A percentile compares a stretch with the other conserved stretches of the same genome.
Evolutionary conservation across 495 filamentous ascomycete genomes (phyloP).

Genomic region (Viridothelium virens): DNA sequence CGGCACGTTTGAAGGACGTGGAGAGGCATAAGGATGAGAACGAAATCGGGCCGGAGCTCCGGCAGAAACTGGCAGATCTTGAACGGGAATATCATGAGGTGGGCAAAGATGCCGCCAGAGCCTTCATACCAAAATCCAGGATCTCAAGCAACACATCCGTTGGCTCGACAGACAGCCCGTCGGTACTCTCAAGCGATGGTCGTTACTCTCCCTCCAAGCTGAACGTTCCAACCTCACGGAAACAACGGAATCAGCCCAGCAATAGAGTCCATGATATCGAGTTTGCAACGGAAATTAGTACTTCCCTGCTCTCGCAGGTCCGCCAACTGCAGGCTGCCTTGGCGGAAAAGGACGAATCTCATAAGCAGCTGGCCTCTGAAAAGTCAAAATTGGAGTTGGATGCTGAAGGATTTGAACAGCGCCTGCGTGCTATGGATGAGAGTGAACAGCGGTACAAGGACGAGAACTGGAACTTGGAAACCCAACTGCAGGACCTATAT

Average conservation of each 20-base stretch:
- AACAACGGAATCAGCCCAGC: conserved; percentile 80
- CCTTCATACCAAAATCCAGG: conserved; percentile 78
- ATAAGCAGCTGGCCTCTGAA: conserved; percentile 65
- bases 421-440: conserved; percentile 75
- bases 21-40: conserved; percentile 68
- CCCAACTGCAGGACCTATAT: conserved; percentile 72
- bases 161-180: conserved; percentile 55
- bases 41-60: conserved; percentile 78
- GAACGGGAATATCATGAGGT: conserved; percentile 95
- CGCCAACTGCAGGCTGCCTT: conserved; percentile 77
- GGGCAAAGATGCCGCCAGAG: conserved; percentile 78
- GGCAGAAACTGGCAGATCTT: conserved; percentile 73
- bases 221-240: conserved; percentile 65
- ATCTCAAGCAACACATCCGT: conserved; percentile 55
- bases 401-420: conserved; percentile 66
- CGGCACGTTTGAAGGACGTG: conserved; percentile 74
- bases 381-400: conserved; percentile 74
- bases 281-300: conserved; percentile 92
- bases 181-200: conserved; percentile 78
- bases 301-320: conserved; percentile 79
- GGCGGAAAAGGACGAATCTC: conserved; percentile 74
- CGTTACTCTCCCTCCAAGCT: conserved; percentile 83
- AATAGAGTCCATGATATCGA: conserved; percentile 87
- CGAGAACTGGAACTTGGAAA: conserved; percentile 95
- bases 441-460: conserved; percentile 93